Conservation (phyloP, 2,329 filamentous ascomycete genomes). For the Aspergillus floridensis region DNA sequence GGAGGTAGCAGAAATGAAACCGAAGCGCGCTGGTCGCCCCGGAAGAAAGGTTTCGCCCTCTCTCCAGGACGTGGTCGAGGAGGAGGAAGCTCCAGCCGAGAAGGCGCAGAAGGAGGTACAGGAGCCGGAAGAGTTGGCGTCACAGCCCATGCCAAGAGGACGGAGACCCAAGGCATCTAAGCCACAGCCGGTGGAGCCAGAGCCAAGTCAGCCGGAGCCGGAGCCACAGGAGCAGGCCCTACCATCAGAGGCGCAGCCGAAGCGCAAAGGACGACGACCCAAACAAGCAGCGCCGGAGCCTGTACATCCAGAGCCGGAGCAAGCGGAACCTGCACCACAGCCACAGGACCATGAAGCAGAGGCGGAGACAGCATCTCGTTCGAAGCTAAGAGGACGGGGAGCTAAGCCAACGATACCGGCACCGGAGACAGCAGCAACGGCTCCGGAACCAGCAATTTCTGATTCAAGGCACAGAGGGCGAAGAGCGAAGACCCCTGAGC, state of each 20-base stretch:
- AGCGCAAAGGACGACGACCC: neutral
- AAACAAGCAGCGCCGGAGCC: neutral
- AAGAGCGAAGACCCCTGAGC: neutral
- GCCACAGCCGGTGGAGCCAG: neutral
- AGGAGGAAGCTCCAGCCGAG: neutral
- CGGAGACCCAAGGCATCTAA: neutral
- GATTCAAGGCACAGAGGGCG: neutral
- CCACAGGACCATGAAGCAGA: too few relatives aligned
- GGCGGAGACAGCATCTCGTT: too few relatives aligned
- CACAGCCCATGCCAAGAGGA: neutral
- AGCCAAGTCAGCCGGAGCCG: neutral
- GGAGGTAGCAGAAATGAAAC: slow-evolving; percentile 12
- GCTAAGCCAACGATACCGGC: neutral
- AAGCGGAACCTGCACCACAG: neutral
- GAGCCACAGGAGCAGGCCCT: neutral
- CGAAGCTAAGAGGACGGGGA: too few relatives aligned
- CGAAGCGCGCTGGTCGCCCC: slow-evolving; percentile 18
- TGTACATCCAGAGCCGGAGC: neutral
- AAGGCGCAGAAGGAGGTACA: neutral
- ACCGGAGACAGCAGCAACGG: neutral
- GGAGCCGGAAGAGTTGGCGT: neutral
- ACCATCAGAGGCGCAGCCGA: neutral
- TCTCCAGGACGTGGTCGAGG: neutral
- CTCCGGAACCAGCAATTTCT: neutral
- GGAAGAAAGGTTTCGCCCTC: slow-evolving; percentile 3